Base-by-base conservation (phyloP, 768 basidiomycete genomes). In the Xerocomellus amylosporus region DNA sequence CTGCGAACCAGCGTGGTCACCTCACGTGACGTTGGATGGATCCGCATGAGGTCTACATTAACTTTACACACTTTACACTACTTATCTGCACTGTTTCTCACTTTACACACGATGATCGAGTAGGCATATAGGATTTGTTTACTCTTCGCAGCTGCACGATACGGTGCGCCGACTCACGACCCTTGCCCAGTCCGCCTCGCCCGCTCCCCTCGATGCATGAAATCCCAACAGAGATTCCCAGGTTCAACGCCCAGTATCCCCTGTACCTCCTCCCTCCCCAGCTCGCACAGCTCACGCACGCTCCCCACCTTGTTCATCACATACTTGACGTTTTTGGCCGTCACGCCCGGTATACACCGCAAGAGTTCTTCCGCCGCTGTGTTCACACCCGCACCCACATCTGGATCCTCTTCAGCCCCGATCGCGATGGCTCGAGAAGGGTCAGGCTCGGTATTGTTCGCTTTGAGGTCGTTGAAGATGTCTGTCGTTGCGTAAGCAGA, bases 381-480 rank as follows among this genome's bases (percentile, higher is more conserved):
- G 64, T 92, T 90, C 45, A 90, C 76, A 0, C 86, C 88, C 4
- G 80, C 82, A 0, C 85, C 88, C 0, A 73, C 78, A 3, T 85
- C 80, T 0, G 81, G 77, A 49, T 87, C 88, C 40, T 86, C 88
- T 43, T 90, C 91, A 0, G 88, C 86, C 8, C 96, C 97, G 20
- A 93, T 77, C 3, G 84, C 72, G 38, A 93, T 83, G 0, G 97
- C 94, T 39, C 81, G 81, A 14, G 74, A 64, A 9, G 85, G 80
- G 57, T 96, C 88, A 0, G 97, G 97, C 67, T 99, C 93, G 0
- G 82, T 72, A 43, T 82, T 81, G 61, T 87, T 85, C 31, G 73
- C 57, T 65, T 99, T 99, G 33, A 99, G 84, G 65, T 98, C 97
- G 44, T 82, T 83, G 77, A 98, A 95, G 52, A 98, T 93, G 54